A percentile compares a stretch with the other conserved stretches of the same genome.
Evolutionary conservation across 116 monocot genomes (phyloP).

Genomic region (Zostera marina): DNA sequence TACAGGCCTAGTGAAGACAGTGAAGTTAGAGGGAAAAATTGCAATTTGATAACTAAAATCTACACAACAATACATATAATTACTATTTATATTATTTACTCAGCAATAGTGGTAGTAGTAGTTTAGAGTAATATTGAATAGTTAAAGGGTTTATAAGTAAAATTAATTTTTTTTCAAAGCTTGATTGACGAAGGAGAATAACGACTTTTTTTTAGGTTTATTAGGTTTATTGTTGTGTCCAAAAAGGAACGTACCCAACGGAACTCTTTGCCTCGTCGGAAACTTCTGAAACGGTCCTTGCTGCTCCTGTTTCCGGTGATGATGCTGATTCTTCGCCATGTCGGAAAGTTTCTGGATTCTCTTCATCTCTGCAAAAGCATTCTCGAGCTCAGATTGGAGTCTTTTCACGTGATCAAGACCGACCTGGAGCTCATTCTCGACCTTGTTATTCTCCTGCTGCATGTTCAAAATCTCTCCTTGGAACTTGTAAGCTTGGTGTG

Average conservation of each 20-base stretch:
- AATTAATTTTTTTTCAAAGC: constrained; percentile 31
- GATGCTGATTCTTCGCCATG: not conserved
- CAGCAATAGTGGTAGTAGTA: no score
- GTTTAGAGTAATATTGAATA: no score
- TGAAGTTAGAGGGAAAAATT: no score
- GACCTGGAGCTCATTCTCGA: constrained; percentile 45
- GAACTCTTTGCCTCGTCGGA: constrained; percentile 30
- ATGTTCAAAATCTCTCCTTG: constrained; percentile 85
- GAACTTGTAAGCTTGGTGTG: constrained; percentile 74
- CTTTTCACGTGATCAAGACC: constrained; percentile 44
- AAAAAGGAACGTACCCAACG: constrained; percentile 56
- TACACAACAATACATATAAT: no score
- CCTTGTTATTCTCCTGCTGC: constrained; percentile 82
- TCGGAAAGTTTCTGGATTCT: constrained; percentile 6
- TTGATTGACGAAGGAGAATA: constrained; percentile 61
- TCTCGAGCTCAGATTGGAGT: constrained; percentile 44
- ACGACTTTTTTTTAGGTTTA: constrained; percentile 53
- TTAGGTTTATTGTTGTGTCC: constrained; percentile 44
- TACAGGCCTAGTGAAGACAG: no score
- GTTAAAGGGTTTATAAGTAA: no score
- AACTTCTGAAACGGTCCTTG: constrained; percentile 17
- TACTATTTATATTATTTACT: no score
- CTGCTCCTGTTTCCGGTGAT: no score
- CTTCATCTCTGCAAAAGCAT: constrained; percentile 18
- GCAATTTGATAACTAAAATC: no score